Evolutionary conservation across 106 monocot genomes (phyloP), one percentile per base, ranked within the genome.

Genomic region (Chionographis japonica): DNA sequence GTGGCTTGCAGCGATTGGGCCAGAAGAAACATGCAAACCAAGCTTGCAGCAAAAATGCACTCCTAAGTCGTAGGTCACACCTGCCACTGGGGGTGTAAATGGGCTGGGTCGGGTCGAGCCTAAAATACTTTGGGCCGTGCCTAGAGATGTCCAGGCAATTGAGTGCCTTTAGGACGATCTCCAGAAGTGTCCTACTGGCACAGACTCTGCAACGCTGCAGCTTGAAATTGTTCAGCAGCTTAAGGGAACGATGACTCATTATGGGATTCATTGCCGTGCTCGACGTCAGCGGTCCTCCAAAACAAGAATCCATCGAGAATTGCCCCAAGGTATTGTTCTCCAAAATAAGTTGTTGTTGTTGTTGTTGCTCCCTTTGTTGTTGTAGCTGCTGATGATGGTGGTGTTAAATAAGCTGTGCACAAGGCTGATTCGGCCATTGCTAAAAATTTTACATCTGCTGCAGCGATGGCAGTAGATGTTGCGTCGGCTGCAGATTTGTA

Each of bases 241-340:
- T 82, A 79, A 27, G 71, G 70, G 37, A 83, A 61, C 9, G 81
- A 72, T 8, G 75, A 18, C 35, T 84, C 88, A 68, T 75, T 79
- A 8, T 70, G 72, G 8, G 74, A 66, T 49, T 82, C 73, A 60
- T 69, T 75, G 38, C 69, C 74, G 82, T 75, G 74, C 13, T 83
- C 17, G 71, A 63, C 35, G 79, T 52, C 49, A 80, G 42, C 39
- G 82, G 82, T 27, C 81, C 86, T 16, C 62, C 73, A 64, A 81
- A 50, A 75, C 40, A 66, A 13, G 91, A 77, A 53, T 72, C 5
- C 54, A 74, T 18, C 40, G 81, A 68, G 60, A 81, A 20, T 57
- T 75, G 78, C 60, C 81, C 81, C 55, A 79, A 52, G 6, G 40
- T 53, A 68, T 72, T 75, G 37, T 68, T 71, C 50, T 81, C 81